phyloP scores from a whole-genome alignment of 805 yeast species.

The Lipomyces yamadae region DNA sequence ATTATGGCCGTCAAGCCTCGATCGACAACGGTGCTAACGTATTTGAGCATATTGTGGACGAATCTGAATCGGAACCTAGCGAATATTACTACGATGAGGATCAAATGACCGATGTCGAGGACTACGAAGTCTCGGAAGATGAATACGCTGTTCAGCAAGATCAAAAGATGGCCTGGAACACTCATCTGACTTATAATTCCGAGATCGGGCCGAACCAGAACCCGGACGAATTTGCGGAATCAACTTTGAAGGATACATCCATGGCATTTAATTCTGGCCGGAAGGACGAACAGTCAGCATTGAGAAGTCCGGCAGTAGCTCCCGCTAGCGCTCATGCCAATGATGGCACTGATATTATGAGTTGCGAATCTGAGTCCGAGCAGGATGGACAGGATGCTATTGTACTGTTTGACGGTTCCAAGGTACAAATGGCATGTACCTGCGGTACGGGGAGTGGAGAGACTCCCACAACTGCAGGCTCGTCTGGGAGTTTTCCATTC shows the following conservation, averaged over 20 bases:
- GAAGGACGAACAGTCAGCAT: neutral
- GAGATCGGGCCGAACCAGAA: neutral
- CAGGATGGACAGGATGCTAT: neutral
- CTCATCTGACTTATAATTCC: neutral
- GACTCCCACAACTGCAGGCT: slow-evolving; percentile 5
- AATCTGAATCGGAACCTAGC: neutral
- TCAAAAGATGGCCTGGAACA: neutral
- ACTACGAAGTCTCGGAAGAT: neutral
- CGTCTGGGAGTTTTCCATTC: slow-evolving; percentile 7
- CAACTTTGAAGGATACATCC: neutral
- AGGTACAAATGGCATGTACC: neutral
- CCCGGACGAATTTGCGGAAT: neutral
- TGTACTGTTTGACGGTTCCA: slow-evolving; percentile 5
- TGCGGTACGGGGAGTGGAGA: neutral
- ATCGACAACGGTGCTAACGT: neutral
- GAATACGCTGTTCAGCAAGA: neutral
- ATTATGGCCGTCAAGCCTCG: neutral
- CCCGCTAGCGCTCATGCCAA: neutral
- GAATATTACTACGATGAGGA: slow-evolving; percentile 1
- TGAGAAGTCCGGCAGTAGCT: neutral
- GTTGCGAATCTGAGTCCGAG: neutral
- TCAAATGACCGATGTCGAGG: slow-evolving; percentile 5
- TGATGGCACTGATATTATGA: neutral
- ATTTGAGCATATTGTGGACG: neutral
- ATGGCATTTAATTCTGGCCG: neutral